A percentile compares a stretch with the other conserved stretches of the same genome.
Evolutionary conservation across 257 asterid genomes (phyloP).

Genomic region (Solanum chiquidenum): DNA sequence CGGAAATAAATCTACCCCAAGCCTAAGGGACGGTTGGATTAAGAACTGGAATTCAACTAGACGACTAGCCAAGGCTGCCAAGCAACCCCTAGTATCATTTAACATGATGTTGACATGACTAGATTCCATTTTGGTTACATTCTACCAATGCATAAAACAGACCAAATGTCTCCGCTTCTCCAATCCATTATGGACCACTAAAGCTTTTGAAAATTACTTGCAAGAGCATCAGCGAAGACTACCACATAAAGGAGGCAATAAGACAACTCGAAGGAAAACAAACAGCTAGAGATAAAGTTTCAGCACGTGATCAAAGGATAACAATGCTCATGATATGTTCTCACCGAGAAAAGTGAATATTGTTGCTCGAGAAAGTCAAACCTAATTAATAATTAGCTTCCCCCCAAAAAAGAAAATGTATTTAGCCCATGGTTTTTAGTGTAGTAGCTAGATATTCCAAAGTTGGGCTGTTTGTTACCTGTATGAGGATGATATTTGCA

Average conservation of each 20-base stretch:
- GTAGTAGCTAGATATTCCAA: background rate
- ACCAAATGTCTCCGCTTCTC: background rate
- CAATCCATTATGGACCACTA: background rate
- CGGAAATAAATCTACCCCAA: background rate
- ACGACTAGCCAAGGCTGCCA: too few relatives aligned
- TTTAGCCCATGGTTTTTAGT: background rate
- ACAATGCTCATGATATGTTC: background rate
- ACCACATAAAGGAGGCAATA: background rate
- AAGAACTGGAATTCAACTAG: background rate
- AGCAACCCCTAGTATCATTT: background rate
- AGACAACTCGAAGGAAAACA: background rate
- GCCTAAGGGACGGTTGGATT: background rate
- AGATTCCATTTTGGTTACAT: background rate
- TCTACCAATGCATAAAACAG: background rate
- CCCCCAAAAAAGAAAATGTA: background rate
- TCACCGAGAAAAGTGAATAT: background rate
- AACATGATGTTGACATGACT: background rate
- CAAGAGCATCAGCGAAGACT: background rate
- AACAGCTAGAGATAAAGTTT: background rate
- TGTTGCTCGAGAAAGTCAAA: background rate
- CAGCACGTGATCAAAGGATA: background rate
- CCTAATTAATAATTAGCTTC: background rate
- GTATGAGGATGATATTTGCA: conserved; percentile 85
- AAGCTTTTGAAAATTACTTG: background rate
- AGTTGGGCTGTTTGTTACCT: conserved; percentile 28